Percentiles rank a stretch among this genome's conserved stretches.
Conservation (phyloP, 139 green algal genomes). For the Chlorella sp. region DNA sequence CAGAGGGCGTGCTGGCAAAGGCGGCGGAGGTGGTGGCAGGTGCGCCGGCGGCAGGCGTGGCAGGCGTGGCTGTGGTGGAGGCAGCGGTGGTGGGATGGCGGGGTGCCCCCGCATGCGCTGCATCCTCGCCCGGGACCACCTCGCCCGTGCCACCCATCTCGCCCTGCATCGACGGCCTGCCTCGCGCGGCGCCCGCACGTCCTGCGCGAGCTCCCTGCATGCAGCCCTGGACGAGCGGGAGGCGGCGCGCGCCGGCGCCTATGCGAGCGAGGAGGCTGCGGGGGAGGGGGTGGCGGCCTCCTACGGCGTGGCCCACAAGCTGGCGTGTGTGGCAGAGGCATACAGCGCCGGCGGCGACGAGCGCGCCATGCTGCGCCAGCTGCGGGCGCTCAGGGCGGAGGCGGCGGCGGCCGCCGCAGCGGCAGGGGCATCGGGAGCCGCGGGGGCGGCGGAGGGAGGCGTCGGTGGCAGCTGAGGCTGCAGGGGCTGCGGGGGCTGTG, state of each 20-base stretch:
- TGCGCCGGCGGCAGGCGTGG: neutral
- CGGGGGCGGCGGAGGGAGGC: too few relatives aligned
- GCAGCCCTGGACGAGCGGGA: constrained; percentile 17
- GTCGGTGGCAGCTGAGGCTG: too few relatives aligned
- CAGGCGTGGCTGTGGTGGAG: neutral
- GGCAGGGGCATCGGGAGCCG: too few relatives aligned
- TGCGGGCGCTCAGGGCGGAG: constrained; percentile 6
- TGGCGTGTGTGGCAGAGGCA: constrained; percentile 15
- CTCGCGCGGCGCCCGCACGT: neutral
- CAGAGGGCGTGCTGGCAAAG: constrained; percentile 25
- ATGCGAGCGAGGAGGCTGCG: neutral
- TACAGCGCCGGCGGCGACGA: neutral
- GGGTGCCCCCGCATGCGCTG: neutral
- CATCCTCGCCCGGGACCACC: neutral
- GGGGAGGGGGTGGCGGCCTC: constrained; percentile 4
- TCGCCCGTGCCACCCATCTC: neutral
- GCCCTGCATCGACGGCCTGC: too few relatives aligned
- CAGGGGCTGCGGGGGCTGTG: neutral
- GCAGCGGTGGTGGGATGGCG: neutral
- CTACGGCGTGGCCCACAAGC: constrained; percentile 25
- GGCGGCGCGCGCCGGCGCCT: neutral
- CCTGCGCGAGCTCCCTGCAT: neutral
- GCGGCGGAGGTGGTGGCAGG: constrained; percentile 29
- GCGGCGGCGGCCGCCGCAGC: neutral
- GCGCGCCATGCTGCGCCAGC: constrained; percentile 7